Conservation (phyloP, 2,329 filamentous ascomycete species). For the Beauveria varroae region DNA sequence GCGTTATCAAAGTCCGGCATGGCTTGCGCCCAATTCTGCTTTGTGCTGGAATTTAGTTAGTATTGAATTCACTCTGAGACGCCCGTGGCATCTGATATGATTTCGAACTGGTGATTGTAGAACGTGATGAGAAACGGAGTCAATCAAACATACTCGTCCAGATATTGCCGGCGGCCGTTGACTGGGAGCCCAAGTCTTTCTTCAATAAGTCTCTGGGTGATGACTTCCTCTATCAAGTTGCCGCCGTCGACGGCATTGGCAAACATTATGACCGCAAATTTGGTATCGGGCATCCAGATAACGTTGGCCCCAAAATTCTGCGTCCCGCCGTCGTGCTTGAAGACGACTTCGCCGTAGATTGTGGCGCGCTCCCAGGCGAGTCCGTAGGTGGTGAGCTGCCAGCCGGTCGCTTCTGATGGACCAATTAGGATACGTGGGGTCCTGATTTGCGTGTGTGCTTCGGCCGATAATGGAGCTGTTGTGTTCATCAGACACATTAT, state of each 20-base stretch:
- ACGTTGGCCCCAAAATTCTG: conserved; percentile 13
- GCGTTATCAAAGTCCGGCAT: background rate
- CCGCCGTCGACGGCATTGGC: conserved; percentile 32
- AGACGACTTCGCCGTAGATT: conserved; percentile 13
- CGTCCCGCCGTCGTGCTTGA: conserved; percentile 14
- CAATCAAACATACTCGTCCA: background rate
- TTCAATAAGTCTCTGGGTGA: conserved; percentile 16
- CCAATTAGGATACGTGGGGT: background rate
- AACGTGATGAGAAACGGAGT: background rate
- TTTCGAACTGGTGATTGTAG: no score
- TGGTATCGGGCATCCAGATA: conserved; percentile 15
- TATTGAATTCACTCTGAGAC: background rate
- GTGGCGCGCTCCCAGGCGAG: conserved; percentile 15
- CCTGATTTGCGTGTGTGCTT: background rate
- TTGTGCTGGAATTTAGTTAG: background rate
- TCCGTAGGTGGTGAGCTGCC: conserved; percentile 12
- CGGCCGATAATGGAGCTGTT: background rate
- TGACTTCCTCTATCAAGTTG: conserved; percentile 18
- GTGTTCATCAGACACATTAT: conserved; percentile 31
- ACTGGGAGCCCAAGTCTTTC: conserved; percentile 12
- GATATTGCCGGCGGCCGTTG: conserved; percentile 13
- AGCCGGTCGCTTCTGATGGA: background rate
- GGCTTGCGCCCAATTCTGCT: background rate
- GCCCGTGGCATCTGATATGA: no score
- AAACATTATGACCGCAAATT: conserved; percentile 15